These are phyloP conservation scores for Scenedesmus sp. DNA, from an alignment of 163 green algal species.

Conservation along the genomic window DNA sequence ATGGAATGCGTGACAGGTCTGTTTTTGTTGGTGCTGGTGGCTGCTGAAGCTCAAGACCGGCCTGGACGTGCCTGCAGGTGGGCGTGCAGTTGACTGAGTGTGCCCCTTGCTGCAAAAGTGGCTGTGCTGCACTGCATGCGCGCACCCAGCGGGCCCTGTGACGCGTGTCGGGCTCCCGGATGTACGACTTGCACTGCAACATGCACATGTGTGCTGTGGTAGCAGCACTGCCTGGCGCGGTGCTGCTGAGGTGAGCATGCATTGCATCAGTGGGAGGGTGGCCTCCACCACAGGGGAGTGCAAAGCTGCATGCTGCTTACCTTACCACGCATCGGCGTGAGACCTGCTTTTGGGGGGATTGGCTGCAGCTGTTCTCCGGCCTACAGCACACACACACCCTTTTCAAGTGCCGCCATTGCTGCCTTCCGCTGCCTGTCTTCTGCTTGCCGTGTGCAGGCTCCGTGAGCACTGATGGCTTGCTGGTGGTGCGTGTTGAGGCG, in stretches of 20 bases:
- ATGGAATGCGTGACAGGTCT: neutral
- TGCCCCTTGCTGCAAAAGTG: constrained; percentile 2
- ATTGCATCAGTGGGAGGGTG: constrained; percentile 96
- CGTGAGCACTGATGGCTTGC: constrained; percentile 84
- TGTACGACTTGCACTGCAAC: constrained; percentile 85
- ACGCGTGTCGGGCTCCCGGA: constrained; percentile 75
- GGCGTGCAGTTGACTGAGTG: too few relatives aligned
- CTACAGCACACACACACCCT: too few relatives aligned
- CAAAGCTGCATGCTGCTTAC: too few relatives aligned
- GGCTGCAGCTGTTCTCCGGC: too few relatives aligned
- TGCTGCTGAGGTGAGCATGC: constrained; percentile 72
- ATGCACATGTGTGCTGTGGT: constrained; percentile 85
- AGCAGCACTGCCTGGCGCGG: constrained; percentile 74
- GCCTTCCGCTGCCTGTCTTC: constrained; percentile 39
- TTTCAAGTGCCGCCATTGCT: constrained; percentile 10
- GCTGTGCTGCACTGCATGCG: neutral
- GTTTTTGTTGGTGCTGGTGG: neutral
- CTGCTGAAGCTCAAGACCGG: constrained; percentile 64
- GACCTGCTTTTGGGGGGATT: too few relatives aligned
- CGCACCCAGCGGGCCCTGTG: too few relatives aligned
- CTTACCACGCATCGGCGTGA: too few relatives aligned
- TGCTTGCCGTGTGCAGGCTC: constrained; percentile 65
- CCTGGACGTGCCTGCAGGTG: constrained; percentile 73
- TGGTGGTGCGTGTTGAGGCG: constrained; percentile 81
- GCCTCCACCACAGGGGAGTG: too few relatives aligned